phyloP scores from a whole-genome alignment of 805 yeast genomes.

The Ogataea allantospora region DNA sequence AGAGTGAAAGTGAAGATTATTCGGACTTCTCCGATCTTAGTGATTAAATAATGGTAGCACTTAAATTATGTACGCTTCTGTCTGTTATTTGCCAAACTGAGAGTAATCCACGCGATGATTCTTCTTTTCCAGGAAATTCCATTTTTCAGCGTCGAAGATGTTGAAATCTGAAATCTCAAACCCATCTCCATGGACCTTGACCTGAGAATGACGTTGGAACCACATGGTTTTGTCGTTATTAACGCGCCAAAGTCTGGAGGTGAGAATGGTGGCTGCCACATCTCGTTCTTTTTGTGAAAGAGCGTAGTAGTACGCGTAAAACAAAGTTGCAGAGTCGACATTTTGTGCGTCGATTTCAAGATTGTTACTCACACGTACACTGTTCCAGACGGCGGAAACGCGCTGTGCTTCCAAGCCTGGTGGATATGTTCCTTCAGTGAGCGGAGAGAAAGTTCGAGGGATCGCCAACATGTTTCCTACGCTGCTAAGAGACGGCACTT shows the following conservation, averaged over 20 bases:
- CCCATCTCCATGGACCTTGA: constrained; percentile 38
- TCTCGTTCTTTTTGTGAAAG: constrained; percentile 41
- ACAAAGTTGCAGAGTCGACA: constrained; percentile 37
- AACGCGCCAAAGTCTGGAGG: constrained; percentile 40
- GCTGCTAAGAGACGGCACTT: constrained; percentile 22
- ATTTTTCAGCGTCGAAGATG: constrained; percentile 42
- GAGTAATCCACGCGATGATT: constrained; percentile 40
- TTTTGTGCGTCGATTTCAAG: constrained; percentile 28
- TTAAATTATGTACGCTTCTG: constrained; percentile 1
- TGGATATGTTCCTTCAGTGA: constrained; percentile 29
- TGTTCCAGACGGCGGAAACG: constrained; percentile 33
- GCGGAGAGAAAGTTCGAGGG: constrained; percentile 29
- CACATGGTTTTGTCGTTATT: constrained; percentile 29
- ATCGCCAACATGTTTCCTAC: constrained; percentile 25
- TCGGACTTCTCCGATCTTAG: constrained; percentile 25
- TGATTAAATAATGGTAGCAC: constrained; percentile 1
- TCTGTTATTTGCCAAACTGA: constrained; percentile 13
- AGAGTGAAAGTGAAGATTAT: constrained; percentile 1
- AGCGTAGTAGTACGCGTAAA: constrained; percentile 45
- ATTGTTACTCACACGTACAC: constrained; percentile 23
- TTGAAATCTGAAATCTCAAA: constrained; percentile 44
- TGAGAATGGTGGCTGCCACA: constrained; percentile 34
- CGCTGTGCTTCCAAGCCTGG: constrained; percentile 35
- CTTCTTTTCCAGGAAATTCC: constrained; percentile 42
- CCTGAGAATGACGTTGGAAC: constrained; percentile 39